Percentiles rank a stretch among this genome's conserved stretches.
These are phyloP conservation scores for Diaporthe eres DNA, from an alignment of 2,329 filamentous ascomycete genomes.

Conservation along the genomic window DNA sequence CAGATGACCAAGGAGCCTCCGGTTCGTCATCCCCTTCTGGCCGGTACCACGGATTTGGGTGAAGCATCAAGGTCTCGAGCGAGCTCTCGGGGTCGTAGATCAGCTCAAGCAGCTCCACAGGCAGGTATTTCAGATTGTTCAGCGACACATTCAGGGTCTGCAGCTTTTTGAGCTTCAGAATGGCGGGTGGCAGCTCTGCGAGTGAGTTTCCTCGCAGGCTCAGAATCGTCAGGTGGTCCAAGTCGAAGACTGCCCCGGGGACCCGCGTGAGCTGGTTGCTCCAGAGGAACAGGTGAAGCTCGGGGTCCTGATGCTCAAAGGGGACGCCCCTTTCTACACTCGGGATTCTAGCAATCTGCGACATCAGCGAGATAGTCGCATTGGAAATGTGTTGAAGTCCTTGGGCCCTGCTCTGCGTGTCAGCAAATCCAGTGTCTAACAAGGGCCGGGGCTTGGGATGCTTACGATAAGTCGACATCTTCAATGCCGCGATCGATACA, in stretches of 20 bases:
- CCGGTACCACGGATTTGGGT: conserved; percentile 74
- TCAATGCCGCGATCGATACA: conserved; percentile 73
- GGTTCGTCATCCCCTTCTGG: conserved; percentile 38
- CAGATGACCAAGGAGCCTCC: conserved; percentile 37
- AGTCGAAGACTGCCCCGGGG: conserved; percentile 72
- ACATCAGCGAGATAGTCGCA: conserved; percentile 69
- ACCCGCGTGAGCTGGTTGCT: conserved; percentile 70
- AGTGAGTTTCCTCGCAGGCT: conserved; percentile 77
- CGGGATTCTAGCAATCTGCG: conserved; percentile 68
- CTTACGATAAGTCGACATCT: conserved; percentile 73
- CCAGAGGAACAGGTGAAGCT: conserved; percentile 73
- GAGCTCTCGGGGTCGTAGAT: conserved; percentile 58
- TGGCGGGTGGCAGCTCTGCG: conserved; percentile 70
- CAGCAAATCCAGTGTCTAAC: not conserved
- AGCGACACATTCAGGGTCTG: conserved; percentile 75
- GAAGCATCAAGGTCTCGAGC: conserved; percentile 67
- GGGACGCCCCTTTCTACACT: conserved; percentile 68
- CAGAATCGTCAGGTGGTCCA: conserved; percentile 74
- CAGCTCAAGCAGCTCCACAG: conserved; percentile 73
- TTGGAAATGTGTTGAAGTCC: conserved; percentile 68
- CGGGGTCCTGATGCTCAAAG: conserved; percentile 71
- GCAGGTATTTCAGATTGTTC: conserved; percentile 73
- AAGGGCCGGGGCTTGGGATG: not conserved
- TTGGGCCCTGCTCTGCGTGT: conserved; percentile 52
- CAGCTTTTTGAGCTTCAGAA: conserved; percentile 71